Conservation (phyloP, 1,139 yeast species). For the Kodamaea ohmeri region DNA sequence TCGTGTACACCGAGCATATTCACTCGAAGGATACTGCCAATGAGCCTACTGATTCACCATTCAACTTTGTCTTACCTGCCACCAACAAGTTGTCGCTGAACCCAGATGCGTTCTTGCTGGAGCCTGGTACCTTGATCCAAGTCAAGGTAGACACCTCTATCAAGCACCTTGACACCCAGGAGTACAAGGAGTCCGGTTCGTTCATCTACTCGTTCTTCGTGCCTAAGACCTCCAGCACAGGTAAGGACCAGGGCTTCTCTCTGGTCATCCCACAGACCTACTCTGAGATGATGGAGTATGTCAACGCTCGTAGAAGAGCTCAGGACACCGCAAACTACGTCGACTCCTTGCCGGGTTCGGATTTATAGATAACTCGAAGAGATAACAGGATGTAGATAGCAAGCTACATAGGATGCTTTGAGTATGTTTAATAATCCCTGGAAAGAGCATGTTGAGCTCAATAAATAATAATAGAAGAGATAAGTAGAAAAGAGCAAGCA, state of each 20-base stretch:
- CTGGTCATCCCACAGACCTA: constrained; percentile 85
- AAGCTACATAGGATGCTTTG: too few relatives aligned
- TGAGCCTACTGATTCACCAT: constrained; percentile 36
- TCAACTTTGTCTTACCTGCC: constrained; percentile 52
- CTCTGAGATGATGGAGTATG: constrained; percentile 86
- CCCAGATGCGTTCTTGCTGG: constrained; percentile 59
- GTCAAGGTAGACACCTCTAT: constrained; percentile 84
- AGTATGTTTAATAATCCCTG: too few relatives aligned
- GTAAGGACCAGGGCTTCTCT: constrained; percentile 45
- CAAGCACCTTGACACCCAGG: constrained; percentile 59
- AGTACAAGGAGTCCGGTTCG: constrained; percentile 72
- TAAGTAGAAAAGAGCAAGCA: too few relatives aligned
- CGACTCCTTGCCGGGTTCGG: constrained; percentile 32
- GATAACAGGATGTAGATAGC: too few relatives aligned
- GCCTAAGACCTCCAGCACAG: constrained; percentile 45
- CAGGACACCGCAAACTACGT: constrained; percentile 74
- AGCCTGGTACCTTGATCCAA: constrained; percentile 86
- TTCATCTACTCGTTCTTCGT: constrained; percentile 88
- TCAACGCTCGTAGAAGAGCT: constrained; percentile 89
- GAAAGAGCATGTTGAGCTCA: too few relatives aligned
- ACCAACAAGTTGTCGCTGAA: constrained; percentile 54
- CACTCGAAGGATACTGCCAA: constrained; percentile 23
- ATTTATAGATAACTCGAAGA: too few relatives aligned
- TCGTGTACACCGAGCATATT: constrained; percentile 79
- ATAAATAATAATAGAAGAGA: too few relatives aligned